Conservation (phyloP, 805 yeast genomes). For the Zygosaccharomyces pseudorouxii region DNA sequence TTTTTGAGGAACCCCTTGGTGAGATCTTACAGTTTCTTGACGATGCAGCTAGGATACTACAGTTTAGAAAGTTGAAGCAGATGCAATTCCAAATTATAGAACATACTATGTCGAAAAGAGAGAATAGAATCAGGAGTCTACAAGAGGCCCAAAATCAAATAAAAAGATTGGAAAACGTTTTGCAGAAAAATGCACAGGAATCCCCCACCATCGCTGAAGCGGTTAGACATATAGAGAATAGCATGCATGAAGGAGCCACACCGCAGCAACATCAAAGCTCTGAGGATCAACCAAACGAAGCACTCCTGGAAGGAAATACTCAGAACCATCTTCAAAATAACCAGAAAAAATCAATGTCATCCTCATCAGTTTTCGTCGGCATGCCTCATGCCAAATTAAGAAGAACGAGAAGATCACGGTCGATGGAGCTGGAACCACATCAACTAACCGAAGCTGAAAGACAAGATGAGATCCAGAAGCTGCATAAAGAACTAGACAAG, state of each 20-base stretch:
- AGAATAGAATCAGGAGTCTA: conserved; percentile 30
- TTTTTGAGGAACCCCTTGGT: conserved; percentile 38
- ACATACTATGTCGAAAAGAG: conserved; percentile 37
- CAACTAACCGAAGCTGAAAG: conserved; percentile 36
- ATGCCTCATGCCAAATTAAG: conserved; percentile 2
- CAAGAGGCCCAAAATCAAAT: conserved; percentile 35
- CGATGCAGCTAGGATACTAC: conserved; percentile 43
- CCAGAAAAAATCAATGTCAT: background rate
- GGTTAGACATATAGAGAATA: conserved; percentile 9
- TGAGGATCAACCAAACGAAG: background rate
- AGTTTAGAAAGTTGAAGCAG: conserved; percentile 55
- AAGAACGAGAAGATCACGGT: conserved; percentile 4
- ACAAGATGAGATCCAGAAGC: conserved; percentile 34
- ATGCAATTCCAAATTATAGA: conserved; percentile 45
- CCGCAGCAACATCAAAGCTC: background rate
- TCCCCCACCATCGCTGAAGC: conserved; percentile 31
- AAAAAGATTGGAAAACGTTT: conserved; percentile 30
- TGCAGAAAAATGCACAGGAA: conserved; percentile 35
- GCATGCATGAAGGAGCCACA: background rate
- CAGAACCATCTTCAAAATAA: background rate
- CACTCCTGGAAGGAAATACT: background rate
- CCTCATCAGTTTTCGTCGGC: background rate
- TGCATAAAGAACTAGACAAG: conserved; percentile 37
- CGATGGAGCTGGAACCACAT: conserved; percentile 30
- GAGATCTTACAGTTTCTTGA: conserved; percentile 35